Percentiles rank a stretch among this genome's conserved stretches.
phyloP scores from a whole-genome alignment of 345 rosid species.

The Angophora floribunda region DNA sequence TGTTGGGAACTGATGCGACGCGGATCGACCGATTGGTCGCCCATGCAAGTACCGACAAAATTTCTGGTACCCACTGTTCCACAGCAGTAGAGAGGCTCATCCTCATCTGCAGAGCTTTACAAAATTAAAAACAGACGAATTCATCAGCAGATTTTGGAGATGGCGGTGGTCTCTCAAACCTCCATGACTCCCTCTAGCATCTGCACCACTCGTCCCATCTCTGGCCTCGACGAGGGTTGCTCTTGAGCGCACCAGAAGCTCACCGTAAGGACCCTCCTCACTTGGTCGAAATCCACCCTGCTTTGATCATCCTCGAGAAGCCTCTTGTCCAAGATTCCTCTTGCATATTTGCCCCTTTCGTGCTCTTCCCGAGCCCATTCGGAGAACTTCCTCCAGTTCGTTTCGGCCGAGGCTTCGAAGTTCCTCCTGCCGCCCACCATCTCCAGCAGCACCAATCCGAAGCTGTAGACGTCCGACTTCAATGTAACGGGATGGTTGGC shows the following conservation, averaged over 20 bases:
- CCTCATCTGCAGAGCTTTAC: background rate
- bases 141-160: slow-evolving; percentile 23
- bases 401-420: slow-evolving; percentile 26
- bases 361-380: slow-evolving; percentile 58
- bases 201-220: slow-evolving; percentile 46
- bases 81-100: background rate
- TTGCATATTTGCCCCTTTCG: slow-evolving; percentile 24
- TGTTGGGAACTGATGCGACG: background rate
- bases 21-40: background rate
- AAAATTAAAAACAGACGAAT: background rate
- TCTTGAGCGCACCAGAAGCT: slow-evolving; percentile 59
- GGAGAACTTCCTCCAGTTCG: slow-evolving; percentile 37
- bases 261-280: slow-evolving; percentile 21
- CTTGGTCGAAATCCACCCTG: slow-evolving; percentile 29
- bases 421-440: slow-evolving; percentile 39
- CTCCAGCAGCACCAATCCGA: slow-evolving; percentile 54
- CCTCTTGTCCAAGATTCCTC: slow-evolving; percentile 24
- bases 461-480: slow-evolving; percentile 56
- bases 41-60: background rate
- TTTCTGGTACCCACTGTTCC: background rate
- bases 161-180: slow-evolving; percentile 35
- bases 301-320: slow-evolving; percentile 9
- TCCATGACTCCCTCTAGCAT: slow-evolving; percentile 50
- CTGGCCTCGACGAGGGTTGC: slow-evolving; percentile 46
- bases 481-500: slow-evolving; percentile 37